phyloP scores from a whole-genome alignment of 2,329 filamentous ascomycete genomes.

The Microcyclospora pomicola region DNA sequence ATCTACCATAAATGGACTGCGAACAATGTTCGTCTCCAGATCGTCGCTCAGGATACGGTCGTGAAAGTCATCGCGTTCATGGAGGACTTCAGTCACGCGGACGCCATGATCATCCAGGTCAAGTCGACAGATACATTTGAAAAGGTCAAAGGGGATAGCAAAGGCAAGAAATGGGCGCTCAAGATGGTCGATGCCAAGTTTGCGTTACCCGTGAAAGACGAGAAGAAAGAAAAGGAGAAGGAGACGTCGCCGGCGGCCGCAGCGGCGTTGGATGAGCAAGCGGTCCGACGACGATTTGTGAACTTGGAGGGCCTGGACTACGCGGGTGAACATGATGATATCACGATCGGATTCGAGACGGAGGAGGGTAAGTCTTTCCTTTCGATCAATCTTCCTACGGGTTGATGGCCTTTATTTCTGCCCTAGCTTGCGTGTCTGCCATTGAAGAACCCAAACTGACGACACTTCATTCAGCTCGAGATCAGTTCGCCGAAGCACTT shows the following conservation, averaged over 20 bases:
- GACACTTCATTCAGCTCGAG: slow-evolving; percentile 26
- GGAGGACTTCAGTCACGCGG: slow-evolving; percentile 71
- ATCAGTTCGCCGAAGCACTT: slow-evolving; percentile 31
- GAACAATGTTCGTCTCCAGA: slow-evolving; percentile 61
- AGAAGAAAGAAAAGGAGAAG: slow-evolving; percentile 38
- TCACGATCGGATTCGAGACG: slow-evolving; percentile 70
- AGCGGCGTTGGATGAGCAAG: slow-evolving; percentile 28
- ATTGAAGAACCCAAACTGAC: slow-evolving; percentile 12
- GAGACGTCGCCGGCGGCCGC: slow-evolving; percentile 43
- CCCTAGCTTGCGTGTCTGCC: neutral
- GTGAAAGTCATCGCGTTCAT: slow-evolving; percentile 76
- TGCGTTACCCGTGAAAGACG: slow-evolving; percentile 50
- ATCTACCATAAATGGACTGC: slow-evolving; percentile 94
- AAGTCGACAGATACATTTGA: slow-evolving; percentile 78
- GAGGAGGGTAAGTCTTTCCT: slow-evolving; percentile 33
- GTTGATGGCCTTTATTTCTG: neutral
- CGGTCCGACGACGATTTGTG: slow-evolving; percentile 53
- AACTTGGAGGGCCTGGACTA: slow-evolving; percentile 80
- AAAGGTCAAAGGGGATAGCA: slow-evolving; percentile 29
- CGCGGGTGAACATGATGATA: slow-evolving; percentile 85
- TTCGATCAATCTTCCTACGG: too few relatives aligned
- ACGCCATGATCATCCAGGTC: slow-evolving; percentile 78
- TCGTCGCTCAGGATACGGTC: slow-evolving; percentile 56
- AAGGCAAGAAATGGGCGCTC: slow-evolving; percentile 49
- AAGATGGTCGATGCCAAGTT: slow-evolving; percentile 86